Base-by-base conservation (phyloP, 352 stramenopile species). In the Pythium rhizo-oryzae region DNA sequence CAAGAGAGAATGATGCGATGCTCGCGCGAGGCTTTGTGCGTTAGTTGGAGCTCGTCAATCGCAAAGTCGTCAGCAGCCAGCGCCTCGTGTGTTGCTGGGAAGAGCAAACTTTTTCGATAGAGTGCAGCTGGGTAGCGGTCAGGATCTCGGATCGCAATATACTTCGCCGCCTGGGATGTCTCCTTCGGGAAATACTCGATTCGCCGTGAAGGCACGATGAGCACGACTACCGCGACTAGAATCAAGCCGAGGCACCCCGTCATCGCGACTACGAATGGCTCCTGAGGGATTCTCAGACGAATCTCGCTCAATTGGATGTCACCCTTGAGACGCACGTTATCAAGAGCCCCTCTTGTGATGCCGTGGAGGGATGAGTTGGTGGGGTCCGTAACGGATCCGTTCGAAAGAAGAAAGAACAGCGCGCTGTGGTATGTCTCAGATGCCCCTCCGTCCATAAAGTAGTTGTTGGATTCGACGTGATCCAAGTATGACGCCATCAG, bases 241-340 rank as follows among this genome's bases (percentile, higher is more conserved):
- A 62, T 25, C 46, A 69, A 33, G 6, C 16, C 19, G 15, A 19
- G 41, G 25, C 62, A 69, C 13, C 62, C 62, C 8, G 56, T 46
- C 16, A 58, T 4, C n/a, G 52, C 47, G 8, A 46, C 52, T 9
- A 44, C 25, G 33, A 58, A 62, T 41, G 62, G 49, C 3, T 55
- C 56, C 4, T 11, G 11, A 1, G 62, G 62, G 7, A 69, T 43
- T 30, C 44, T 39, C 53, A 69, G 41, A 25, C 53, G 62, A 44
- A 69, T 62, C 24, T 28, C n/a, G 11, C 51, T 33, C 13, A 49
- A 53, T 18, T 46, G 25, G 9, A 57, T 18, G 39, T 71, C 62
- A 30, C 41, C 50, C 11, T 67, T 64, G 58, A 75, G 61, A 19
- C 58, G 66, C n/a, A 66, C 52, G 41, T 33, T 54, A 23, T 52